phyloP scores from a whole-genome alignment of 495 filamentous ascomycete genomes.

The Amphirosellinia nigrospora region DNA sequence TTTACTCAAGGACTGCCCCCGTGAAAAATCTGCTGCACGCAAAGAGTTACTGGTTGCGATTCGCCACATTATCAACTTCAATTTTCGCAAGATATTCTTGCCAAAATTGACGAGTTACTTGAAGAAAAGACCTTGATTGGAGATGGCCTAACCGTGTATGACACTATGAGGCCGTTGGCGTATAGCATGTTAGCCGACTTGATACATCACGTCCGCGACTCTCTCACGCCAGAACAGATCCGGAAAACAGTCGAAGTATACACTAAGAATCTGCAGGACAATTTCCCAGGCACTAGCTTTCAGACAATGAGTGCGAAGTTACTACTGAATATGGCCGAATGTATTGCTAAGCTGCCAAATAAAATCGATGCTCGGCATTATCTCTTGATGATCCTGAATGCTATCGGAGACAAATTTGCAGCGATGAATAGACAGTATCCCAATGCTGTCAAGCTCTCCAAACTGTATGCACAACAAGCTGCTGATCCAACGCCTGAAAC shows the following conservation, averaged over 20 bases:
- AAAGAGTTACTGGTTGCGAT: slow-evolving; percentile 97
- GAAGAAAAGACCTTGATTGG: slow-evolving; percentile 94
- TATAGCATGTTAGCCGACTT: slow-evolving; percentile 99
- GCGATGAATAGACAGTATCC: slow-evolving; percentile 96
- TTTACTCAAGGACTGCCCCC: slow-evolving; percentile 88
- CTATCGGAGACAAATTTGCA: slow-evolving; percentile 97
- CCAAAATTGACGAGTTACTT: slow-evolving; percentile 90
- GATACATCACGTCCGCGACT: slow-evolving; percentile 94
- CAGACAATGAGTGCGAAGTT: slow-evolving; percentile 99
- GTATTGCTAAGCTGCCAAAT: slow-evolving; percentile 87
- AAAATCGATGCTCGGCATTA: slow-evolving; percentile 95
- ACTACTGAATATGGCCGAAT: slow-evolving; percentile 95
- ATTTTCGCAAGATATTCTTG: slow-evolving; percentile 94
- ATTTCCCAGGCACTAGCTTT: slow-evolving; percentile 96
- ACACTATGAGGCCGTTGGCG: slow-evolving; percentile 92
- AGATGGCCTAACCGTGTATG: slow-evolving; percentile 94
- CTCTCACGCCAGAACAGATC: slow-evolving; percentile 84
- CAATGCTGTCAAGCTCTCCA: slow-evolving; percentile 92
- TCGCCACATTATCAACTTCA: slow-evolving; percentile 98
- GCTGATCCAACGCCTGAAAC: slow-evolving; percentile 75
- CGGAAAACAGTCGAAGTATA: slow-evolving; percentile 95
- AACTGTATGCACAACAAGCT: slow-evolving; percentile 67
- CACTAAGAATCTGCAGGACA: slow-evolving; percentile 93
- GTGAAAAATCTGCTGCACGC: slow-evolving; percentile 88
- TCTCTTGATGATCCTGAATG: slow-evolving; percentile 95